Percentiles rank a stretch among this genome's conserved stretches.
These are phyloP conservation scores for Clonostachys byssicola DNA, from an alignment of 2,329 filamentous ascomycete genomes.

Conservation along the genomic window DNA sequence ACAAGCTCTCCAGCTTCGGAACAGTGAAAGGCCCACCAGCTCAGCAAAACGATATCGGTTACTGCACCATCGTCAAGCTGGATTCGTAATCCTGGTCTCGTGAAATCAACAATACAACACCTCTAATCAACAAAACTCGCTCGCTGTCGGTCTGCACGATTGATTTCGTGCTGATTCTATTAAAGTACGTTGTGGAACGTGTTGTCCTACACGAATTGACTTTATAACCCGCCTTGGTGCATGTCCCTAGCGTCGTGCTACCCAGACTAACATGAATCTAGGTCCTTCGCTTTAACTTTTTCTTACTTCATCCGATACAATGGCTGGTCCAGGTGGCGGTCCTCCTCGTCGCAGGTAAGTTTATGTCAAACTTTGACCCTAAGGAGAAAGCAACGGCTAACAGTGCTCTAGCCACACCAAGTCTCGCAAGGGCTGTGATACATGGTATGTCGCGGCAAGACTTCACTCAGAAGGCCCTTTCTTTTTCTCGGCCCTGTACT, in stretches of 20 bases:
- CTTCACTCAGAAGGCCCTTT: neutral
- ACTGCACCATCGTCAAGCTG: no score
- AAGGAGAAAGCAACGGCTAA: slow-evolving; percentile 4
- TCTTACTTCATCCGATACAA: slow-evolving; percentile 36
- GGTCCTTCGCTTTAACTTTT: slow-evolving; percentile 25
- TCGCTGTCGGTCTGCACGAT: slow-evolving; percentile 30
- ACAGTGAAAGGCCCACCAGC: no score
- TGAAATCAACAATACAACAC: neutral
- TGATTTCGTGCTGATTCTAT: slow-evolving; percentile 17
- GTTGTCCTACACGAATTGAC: no score
- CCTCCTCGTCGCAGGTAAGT: slow-evolving; percentile 69
- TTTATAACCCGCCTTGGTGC: no score
- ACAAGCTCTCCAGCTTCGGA: no score
- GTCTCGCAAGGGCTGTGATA: slow-evolving; percentile 96
- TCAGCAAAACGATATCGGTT: no score
- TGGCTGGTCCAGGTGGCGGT: slow-evolving; percentile 93
- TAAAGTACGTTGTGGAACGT: slow-evolving; percentile 15
- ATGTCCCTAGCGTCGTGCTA: neutral
- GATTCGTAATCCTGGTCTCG: no score
- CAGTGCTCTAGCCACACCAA: slow-evolving; percentile 77
- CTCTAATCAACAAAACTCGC: slow-evolving; percentile 17
- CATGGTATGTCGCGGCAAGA: slow-evolving; percentile 52
- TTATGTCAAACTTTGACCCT: neutral
- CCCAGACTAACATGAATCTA: slow-evolving; percentile 4
- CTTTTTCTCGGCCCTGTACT: slow-evolving; percentile 5